Percentiles rank a stretch among this genome's conserved stretches.
Evolutionary conservation across 2,329 filamentous ascomycete species (phyloP).

Genomic region (Penicillium olsonii): DNA sequence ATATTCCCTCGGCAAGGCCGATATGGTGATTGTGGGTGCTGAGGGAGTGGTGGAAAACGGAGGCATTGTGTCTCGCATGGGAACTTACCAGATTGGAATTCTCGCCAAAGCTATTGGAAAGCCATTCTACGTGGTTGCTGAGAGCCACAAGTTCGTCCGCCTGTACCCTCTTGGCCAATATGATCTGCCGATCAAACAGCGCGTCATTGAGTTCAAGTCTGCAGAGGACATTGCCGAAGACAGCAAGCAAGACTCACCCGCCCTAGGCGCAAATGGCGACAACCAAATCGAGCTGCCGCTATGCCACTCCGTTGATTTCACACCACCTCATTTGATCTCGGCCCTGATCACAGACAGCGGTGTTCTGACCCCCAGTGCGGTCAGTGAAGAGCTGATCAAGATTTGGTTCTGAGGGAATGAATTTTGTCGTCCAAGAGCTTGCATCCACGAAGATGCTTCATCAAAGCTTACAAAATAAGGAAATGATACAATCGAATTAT

Average conservation of each 20-base stretch:
- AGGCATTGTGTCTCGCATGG: conserved; percentile 85
- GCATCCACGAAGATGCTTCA: conserved; percentile 12
- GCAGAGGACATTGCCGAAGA: conserved; percentile 51
- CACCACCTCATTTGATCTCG: conserved; percentile 62
- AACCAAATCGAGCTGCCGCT: conserved; percentile 24
- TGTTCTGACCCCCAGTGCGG: conserved; percentile 63
- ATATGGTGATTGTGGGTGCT: conserved; percentile 65
- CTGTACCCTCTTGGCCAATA: conserved; percentile 80
- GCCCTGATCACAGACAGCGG: conserved; percentile 67
- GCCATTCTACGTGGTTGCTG: conserved; percentile 86
- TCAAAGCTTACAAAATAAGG: conserved; percentile 5
- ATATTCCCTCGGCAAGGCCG: conserved; percentile 74
- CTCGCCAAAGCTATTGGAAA: conserved; percentile 72
- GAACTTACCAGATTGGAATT: conserved; percentile 81
- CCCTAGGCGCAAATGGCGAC: conserved; percentile 21
- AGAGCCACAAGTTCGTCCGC: conserved; percentile 95
- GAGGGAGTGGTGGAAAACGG: conserved; percentile 95
- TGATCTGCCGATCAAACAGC: conserved; percentile 77
- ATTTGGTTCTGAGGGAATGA: conserved; percentile 50
- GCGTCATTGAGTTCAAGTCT: conserved; percentile 71
- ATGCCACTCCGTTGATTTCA: conserved; percentile 49
- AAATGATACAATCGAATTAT: conserved; percentile 19
- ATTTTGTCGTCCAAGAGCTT: neutral
- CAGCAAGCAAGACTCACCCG: conserved; percentile 45
- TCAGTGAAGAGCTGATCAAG: conserved; percentile 68